phyloP scores from a whole-genome alignment of 164 flowering plant genomes.

The Aristolochia contorta region DNA sequence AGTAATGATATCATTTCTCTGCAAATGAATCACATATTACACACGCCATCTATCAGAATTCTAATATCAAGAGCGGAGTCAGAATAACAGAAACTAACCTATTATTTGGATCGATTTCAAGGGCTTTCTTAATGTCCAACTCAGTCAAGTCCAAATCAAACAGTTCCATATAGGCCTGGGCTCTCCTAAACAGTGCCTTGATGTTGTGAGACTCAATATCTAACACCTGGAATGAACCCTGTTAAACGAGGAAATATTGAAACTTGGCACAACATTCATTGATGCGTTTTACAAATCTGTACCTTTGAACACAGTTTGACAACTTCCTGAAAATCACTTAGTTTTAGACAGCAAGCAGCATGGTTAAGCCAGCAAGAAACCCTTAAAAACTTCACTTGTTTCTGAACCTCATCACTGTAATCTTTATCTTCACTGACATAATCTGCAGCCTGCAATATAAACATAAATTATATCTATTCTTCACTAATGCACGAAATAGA shows the following conservation, averaged over 20 bases:
- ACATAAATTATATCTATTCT: background rate
- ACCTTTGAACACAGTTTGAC: conserved; percentile 64
- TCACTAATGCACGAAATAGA: background rate
- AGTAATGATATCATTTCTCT: conserved; percentile 52
- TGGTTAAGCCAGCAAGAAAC: conserved; percentile 64
- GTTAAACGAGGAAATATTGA: background rate
- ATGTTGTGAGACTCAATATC: conserved; percentile 50
- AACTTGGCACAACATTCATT: background rate
- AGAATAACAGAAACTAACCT: conserved; percentile 24
- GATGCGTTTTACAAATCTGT: background rate
- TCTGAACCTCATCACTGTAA: conserved; percentile 38
- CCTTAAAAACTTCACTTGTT: conserved; percentile 34
- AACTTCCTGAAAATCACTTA: conserved; percentile 40
- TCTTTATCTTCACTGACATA: conserved; percentile 39
- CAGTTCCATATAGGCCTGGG: conserved; percentile 52
- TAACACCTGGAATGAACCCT: conserved; percentile 31
- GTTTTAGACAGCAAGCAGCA: conserved; percentile 65
- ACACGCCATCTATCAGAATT: background rate
- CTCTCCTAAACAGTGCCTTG: conserved; percentile 65
- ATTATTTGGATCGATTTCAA: conserved; percentile 54
- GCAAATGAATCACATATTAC: conserved; percentile 6
- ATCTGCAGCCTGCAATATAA: conserved; percentile 38
- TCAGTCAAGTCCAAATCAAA: conserved; percentile 51
- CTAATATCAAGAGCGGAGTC: background rate
- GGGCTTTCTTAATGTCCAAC: conserved; percentile 58